Evolutionary conservation across 805 yeast species (phyloP).

Genomic region (Debaryomyces prosopidis): DNA sequence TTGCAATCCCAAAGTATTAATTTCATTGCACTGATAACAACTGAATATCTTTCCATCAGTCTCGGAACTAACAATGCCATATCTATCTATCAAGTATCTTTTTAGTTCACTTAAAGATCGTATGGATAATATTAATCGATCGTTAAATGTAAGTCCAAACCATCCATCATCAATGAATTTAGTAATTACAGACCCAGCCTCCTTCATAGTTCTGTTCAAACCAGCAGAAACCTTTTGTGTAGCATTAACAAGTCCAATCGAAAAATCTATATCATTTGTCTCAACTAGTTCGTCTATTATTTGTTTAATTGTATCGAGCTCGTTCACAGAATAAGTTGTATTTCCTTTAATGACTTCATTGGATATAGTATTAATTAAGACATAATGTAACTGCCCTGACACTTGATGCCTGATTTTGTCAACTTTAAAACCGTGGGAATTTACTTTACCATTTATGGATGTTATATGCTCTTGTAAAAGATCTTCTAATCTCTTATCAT

Average conservation of each 20-base stretch:
- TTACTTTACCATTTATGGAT: constrained; percentile 31
- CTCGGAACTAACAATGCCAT: constrained; percentile 29
- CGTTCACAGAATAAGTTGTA: constrained; percentile 35
- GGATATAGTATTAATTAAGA: constrained; percentile 40
- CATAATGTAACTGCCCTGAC: constrained; percentile 29
- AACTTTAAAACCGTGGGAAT: constrained; percentile 43
- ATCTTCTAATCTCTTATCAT: constrained; percentile 1
- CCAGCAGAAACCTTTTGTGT: constrained; percentile 26
- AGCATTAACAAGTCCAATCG: constrained; percentile 36
- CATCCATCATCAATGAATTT: constrained; percentile 53
- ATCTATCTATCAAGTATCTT: constrained; percentile 43
- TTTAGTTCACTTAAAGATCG: constrained; percentile 50
- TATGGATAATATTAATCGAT: constrained; percentile 39
- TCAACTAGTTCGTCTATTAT: constrained; percentile 49
- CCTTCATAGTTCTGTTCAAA: constrained; percentile 28
- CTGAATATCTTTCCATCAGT: constrained; percentile 36
- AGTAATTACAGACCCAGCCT: constrained; percentile 40
- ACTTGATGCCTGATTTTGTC: constrained; percentile 39
- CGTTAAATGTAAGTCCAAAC: constrained; percentile 37
- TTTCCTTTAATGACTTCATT: constrained; percentile 43
- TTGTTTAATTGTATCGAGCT: constrained; percentile 43
- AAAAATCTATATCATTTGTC: constrained; percentile 32
- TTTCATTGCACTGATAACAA: constrained; percentile 53
- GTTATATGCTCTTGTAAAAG: constrained; percentile 20
- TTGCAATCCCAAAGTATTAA: constrained; percentile 53